Base-by-base conservation (phyloP, 2,329 filamentous ascomycete species). In the Colletotrichum spinosum region DNA sequence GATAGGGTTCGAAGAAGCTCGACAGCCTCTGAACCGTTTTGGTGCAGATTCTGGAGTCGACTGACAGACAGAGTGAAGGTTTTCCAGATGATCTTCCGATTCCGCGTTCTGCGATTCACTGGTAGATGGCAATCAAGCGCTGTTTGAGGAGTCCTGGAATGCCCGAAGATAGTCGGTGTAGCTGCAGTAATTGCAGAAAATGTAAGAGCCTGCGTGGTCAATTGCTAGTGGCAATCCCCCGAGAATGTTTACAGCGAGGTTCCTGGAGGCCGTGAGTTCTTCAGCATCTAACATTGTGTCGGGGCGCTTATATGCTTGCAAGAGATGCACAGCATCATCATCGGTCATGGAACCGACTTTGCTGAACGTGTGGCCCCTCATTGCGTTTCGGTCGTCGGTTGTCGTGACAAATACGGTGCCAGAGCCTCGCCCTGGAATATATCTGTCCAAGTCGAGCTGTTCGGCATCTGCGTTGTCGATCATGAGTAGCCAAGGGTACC, bases 1-100 rank as follows among this genome's bases (percentile, higher is more conserved):
- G 48, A 13, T 6, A 59, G 15, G 2, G 56, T 59, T 8, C 48
- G 25, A 3, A 59, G 12, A 2, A 59, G 48, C 10, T 52, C 56
- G 11, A 59, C n/a, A 9, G 56, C 39, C 11, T 59, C n/a, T 5
- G 56, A 44, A 12, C 39, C 33, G 6, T 6, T 44, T 7, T 55
- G 39, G 2, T 17, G 7, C 1, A 35, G 12, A 11, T 7, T 44
- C 6, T 45, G 11, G 2, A 55, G 44, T 5, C 39, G 38, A 2
- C 11, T 8, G 11, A 55, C 7, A 1, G 39, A 44, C 12, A 55
- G 17, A 2, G 38, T 34, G 12, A 55, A 44, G 1, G 52, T 55
- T n/a, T 10, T 55, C 52, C 52, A 55, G 12, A 55, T 25, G 8
- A 12, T 10, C 2, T 44, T 38, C 7, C 39, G 52, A 2, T 25